A percentile compares a stretch with the other conserved stretches of the same genome.
phyloP scores from a whole-genome alignment of 371 early-diverging fungal species.

The Syncephalastrum racemosum region DNA sequence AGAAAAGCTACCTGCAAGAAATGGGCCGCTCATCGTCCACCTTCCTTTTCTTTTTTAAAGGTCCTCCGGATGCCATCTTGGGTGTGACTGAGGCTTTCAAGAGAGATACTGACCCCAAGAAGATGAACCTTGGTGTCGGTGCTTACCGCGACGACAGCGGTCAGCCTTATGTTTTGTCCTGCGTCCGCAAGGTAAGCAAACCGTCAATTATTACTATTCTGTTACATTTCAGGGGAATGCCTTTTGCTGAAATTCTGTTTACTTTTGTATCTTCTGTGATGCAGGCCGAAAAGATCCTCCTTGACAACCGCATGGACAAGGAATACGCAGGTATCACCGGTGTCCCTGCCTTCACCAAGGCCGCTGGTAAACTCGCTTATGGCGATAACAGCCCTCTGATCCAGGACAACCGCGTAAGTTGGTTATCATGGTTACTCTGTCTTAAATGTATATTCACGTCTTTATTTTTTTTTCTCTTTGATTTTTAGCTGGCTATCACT shows the following conservation, averaged over 20 bases:
- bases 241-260: neutral
- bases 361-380: constrained; percentile 87
- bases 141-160: constrained; percentile 96
- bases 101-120: constrained; percentile 83
- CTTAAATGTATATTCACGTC: neutral
- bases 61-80: constrained; percentile 96
- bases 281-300: constrained; percentile 81
- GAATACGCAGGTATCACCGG: constrained; percentile 98
- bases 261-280: neutral
- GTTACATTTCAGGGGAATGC: neutral
- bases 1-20: neutral
- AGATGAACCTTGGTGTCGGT: constrained; percentile 98
- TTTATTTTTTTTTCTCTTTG: constrained; percentile 7
- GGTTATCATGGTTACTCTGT: neutral
- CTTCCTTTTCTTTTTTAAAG: constrained; percentile 29
- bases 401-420: constrained; percentile 65
- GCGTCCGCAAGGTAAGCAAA: constrained; percentile 76
- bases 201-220: neutral
- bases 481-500: constrained; percentile 73
- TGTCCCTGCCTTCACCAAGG: constrained; percentile 78
- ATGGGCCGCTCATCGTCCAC: neutral
- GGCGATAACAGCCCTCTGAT: constrained; percentile 77
- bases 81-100: constrained; percentile 97
- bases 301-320: constrained; percentile 77
- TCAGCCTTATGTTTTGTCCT: constrained; percentile 89